These are phyloP conservation scores for Rhynchosporium graminicola DNA, from an alignment of 2,329 filamentous ascomycete genomes.

Conservation along the genomic window DNA sequence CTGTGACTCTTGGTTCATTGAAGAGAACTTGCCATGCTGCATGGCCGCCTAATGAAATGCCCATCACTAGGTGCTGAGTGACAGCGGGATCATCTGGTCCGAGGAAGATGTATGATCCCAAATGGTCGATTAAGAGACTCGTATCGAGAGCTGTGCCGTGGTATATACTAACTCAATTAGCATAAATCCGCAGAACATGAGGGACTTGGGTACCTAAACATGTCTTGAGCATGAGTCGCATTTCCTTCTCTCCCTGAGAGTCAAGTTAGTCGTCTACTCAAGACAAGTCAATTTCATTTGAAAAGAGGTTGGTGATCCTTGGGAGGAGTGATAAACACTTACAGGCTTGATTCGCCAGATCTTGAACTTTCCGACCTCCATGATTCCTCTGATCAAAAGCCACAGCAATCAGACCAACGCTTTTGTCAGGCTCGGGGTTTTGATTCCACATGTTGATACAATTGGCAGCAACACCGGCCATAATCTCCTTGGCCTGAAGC, in stretches of 20 bases:
- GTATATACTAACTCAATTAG: slow-evolving; percentile 10
- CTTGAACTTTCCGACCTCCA: slow-evolving; percentile 69
- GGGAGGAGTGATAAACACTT: background rate
- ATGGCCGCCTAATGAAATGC: slow-evolving; percentile 85
- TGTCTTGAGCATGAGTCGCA: slow-evolving; percentile 84
- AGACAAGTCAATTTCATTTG: too few species aligned
- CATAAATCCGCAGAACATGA: background rate
- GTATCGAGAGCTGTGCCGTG: slow-evolving; percentile 73
- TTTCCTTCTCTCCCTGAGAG: slow-evolving; percentile 60
- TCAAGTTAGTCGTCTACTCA: background rate
- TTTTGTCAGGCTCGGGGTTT: slow-evolving; percentile 38
- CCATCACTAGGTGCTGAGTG: slow-evolving; percentile 72
- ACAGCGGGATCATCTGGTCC: slow-evolving; percentile 46
- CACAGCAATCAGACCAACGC: slow-evolving; percentile 69
- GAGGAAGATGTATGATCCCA: slow-evolving; percentile 73
- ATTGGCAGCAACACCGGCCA: slow-evolving; percentile 72
- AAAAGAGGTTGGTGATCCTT: too few species aligned
- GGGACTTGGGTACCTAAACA: slow-evolving; percentile 58
- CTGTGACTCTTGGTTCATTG: slow-evolving; percentile 74
- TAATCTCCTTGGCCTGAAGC: slow-evolving; percentile 66
- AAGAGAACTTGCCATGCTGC: slow-evolving; percentile 82
- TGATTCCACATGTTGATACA: slow-evolving; percentile 69
- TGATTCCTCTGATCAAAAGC: slow-evolving; percentile 95
- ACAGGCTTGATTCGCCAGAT: slow-evolving; percentile 72
- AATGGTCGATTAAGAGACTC: slow-evolving; percentile 71